These are phyloP conservation scores for Malassezia restricta DNA, from an alignment of 1,284 basidiomycete species.

Conservation along the genomic window DNA sequence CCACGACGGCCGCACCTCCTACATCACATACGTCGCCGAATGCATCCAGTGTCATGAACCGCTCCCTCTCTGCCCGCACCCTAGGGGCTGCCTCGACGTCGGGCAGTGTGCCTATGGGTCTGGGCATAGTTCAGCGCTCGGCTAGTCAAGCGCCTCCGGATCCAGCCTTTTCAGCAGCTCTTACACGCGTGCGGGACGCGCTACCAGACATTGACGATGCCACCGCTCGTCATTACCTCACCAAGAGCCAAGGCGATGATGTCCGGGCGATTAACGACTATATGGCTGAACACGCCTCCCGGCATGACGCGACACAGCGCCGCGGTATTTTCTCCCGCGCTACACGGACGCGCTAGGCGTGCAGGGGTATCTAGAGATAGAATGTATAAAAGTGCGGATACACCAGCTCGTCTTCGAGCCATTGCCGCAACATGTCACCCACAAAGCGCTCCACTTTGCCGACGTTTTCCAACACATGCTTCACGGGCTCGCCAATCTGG, in stretches of 20 bases:
- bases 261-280: slow-evolving; percentile 9
- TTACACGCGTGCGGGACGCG: slow-evolving; percentile 9
- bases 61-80: background rate
- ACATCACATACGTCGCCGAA: background rate
- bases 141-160: background rate
- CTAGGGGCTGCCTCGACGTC: background rate
- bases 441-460: slow-evolving; percentile 92
- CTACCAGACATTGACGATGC: slow-evolving; percentile 10
- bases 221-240: slow-evolving; percentile 3
- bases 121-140: slow-evolving; percentile 1
- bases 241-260: slow-evolving; percentile 6
- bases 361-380: slow-evolving; percentile 17
- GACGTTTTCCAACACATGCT: slow-evolving; percentile 90
- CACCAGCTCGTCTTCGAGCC: slow-evolving; percentile 55
- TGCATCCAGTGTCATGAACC: background rate
- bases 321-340: slow-evolving; percentile 10
- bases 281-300: slow-evolving; percentile 8
- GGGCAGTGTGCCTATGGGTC: background rate
- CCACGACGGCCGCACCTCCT: background rate
- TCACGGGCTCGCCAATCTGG: slow-evolving; percentile 89
- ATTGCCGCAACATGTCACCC: slow-evolving; percentile 83
- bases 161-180: background rate
- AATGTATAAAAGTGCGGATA: slow-evolving; percentile 44
- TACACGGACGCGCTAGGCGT: slow-evolving; percentile 7
- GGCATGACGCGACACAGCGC: background rate